Conservation (phyloP, 176 grass and related monocot species). For the Rhipidocladum racemiflorum region DNA sequence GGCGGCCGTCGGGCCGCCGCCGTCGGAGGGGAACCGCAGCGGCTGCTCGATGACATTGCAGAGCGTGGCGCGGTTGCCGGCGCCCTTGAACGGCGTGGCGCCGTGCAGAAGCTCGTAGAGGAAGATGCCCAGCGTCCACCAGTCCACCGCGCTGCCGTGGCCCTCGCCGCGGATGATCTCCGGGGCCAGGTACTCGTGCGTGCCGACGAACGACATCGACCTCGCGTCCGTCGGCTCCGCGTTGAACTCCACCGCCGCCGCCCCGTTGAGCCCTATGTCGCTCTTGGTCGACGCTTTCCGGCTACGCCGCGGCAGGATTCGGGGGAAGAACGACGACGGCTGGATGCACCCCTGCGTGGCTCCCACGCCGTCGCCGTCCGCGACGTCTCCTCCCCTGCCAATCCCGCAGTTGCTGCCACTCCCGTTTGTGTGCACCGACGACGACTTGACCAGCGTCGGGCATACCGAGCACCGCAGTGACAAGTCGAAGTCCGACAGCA, state of each 20-base stretch:
- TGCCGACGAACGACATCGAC: constrained; percentile 84
- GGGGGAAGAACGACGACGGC: constrained; percentile 32
- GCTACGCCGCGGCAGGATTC: constrained; percentile 33
- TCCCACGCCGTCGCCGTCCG: not conserved
- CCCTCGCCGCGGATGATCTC: constrained; percentile 83
- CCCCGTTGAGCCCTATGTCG: constrained; percentile 23
- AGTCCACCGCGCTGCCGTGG: constrained; percentile 71
- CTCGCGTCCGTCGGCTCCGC: constrained; percentile 70
- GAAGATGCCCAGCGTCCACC: constrained; percentile 86
- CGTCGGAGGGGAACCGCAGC: constrained; percentile 46
- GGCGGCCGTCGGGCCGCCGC: not conserved
- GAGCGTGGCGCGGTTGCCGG: constrained; percentile 67
- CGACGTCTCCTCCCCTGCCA: not conserved
- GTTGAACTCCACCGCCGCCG: constrained; percentile 58
- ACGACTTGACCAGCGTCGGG: constrained; percentile 44
- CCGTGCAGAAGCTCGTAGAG: constrained; percentile 65
- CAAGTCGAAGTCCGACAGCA: constrained; percentile 49
- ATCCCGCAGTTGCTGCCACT: not conserved
- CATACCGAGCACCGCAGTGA: constrained; percentile 42
- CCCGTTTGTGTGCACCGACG: constrained; percentile 8
- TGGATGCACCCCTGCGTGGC: constrained; percentile 23
- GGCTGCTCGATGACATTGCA: constrained; percentile 76
- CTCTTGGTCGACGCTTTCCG: constrained; percentile 31
- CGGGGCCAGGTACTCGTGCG: constrained; percentile 67
- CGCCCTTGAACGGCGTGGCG: constrained; percentile 71